A percentile compares a stretch with the other conserved stretches of the same genome.
These are phyloP conservation scores for Insectozyma bohioensis DNA, from an alignment of 1,139 yeast species.

Conservation along the genomic window DNA sequence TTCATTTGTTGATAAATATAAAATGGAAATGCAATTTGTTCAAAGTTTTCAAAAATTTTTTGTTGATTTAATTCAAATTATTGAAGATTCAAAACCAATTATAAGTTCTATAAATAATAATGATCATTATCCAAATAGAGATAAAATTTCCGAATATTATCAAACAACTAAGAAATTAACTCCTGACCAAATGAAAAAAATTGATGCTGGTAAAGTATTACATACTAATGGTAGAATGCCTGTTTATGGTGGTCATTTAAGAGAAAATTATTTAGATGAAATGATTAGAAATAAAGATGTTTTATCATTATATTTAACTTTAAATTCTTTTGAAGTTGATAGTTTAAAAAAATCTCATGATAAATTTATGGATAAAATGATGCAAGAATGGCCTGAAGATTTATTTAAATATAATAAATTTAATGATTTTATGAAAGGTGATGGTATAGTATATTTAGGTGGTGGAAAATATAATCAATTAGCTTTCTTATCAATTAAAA, in stretches of 20 bases:
- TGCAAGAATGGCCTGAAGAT: slow-evolving; percentile 22
- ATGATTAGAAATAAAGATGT: slow-evolving; percentile 27
- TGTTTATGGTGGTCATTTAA: slow-evolving; percentile 35
- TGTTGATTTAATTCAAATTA: slow-evolving; percentile 16
- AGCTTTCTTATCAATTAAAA: slow-evolving; percentile 52
- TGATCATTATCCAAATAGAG: slow-evolving; percentile 26
- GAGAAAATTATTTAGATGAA: slow-evolving; percentile 33
- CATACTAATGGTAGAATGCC: slow-evolving; percentile 26
- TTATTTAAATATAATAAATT: slow-evolving; percentile 20
- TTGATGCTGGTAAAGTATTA: slow-evolving; percentile 7
- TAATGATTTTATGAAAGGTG: slow-evolving; percentile 39
- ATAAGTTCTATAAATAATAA: slow-evolving; percentile 25
- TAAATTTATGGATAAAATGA: slow-evolving; percentile 21
- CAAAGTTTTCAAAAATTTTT: slow-evolving; percentile 20
- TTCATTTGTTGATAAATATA: slow-evolving; percentile 16
- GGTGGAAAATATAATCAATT: slow-evolving; percentile 61
- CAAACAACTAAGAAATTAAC: slow-evolving; percentile 16
- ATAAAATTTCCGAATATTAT: slow-evolving; percentile 19
- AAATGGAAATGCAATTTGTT: slow-evolving; percentile 20
- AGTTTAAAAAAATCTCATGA: slow-evolving; percentile 23
- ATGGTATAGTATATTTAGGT: slow-evolving; percentile 63
- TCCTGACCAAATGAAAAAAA: slow-evolving; percentile 8
- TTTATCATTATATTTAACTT: slow-evolving; percentile 22
- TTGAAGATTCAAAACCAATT: slow-evolving; percentile 24
- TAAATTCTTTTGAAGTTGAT: slow-evolving; percentile 21